A percentile compares a stretch with the other conserved stretches of the same genome.
These are phyloP conservation scores for Marchantia paleacea DNA, from an alignment of 225 moss, liverwort and hornwort species.

Conservation along the genomic window DNA sequence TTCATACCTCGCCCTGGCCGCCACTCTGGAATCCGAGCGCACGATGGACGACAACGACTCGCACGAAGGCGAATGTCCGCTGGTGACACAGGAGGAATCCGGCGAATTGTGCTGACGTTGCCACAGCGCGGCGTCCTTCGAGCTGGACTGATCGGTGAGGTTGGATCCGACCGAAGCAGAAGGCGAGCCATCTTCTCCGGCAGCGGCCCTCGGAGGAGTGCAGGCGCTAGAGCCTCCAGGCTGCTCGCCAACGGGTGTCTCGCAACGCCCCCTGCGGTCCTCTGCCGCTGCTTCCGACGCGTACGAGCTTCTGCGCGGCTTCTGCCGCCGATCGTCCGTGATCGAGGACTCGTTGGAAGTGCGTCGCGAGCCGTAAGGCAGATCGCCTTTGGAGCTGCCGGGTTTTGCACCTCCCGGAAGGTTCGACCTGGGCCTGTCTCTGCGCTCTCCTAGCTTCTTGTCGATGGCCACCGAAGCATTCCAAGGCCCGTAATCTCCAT, in stretches of 20 bases:
- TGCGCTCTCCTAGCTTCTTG: conserved; percentile 4
- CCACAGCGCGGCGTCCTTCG: conserved; percentile 16
- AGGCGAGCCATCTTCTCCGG: conserved; percentile 22
- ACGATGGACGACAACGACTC: conserved; percentile 22
- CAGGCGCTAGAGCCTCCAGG: too few species aligned
- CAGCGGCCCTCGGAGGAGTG: neutral
- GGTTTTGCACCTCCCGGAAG: neutral
- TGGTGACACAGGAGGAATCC: conserved; percentile 6
- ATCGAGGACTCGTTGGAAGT: neutral
- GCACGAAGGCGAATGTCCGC: neutral
- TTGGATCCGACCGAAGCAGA: conserved; percentile 45
- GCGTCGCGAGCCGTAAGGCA: neutral
- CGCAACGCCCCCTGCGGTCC: neutral
- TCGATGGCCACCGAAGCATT: conserved; percentile 20
- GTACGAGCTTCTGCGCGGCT: conserved; percentile 14
- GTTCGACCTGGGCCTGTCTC: neutral
- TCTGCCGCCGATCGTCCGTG: conserved; percentile 16
- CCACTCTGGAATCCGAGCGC: conserved; percentile 18
- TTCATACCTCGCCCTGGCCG: conserved; percentile 11
- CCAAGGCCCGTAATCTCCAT: conserved; percentile 16
- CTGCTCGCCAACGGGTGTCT: neutral
- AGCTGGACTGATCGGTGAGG: conserved; percentile 6
- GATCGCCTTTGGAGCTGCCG: conserved; percentile 1
- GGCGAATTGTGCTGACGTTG: neutral
- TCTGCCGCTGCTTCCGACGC: conserved; percentile 5